Evolutionary conservation across 2,329 filamentous ascomycete species (phyloP), one percentile per base, ranked within the genome.

Genomic region (Neocucurbitaria cava): DNA sequence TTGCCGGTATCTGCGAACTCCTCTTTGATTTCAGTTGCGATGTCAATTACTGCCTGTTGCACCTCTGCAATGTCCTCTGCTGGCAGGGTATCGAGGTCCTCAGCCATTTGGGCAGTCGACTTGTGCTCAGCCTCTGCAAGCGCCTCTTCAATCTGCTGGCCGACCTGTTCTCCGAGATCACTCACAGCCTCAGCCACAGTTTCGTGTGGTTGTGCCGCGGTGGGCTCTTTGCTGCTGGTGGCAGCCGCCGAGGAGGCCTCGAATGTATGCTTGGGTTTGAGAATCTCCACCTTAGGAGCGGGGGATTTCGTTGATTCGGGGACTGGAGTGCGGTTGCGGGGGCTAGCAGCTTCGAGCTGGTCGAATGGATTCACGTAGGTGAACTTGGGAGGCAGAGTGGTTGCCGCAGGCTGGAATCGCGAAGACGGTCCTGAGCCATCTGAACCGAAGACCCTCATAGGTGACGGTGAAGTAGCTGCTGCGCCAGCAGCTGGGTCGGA

Each of bases 281-380:
- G 73, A 10, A 79, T 79, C 62, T 82, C 79, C 50, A 79, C 70
- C 65, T 78, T 79, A 31, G 68, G 65, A 18, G 67, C 61, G 18
- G 62, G 50, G 9, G 62, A 44, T 39, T 61, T 64, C 5, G 66
- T 49, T 30, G 53, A 53, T 9, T 69, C 69, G 33, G 66, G 61
- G 8, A 58, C 62, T 4, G 73, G 72, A 4, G 73, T 74, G 36
- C 71, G 68, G 59, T 85, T 86, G 47, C 84, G 83, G 33, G 87
- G 86, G 57, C 87, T 89, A 2, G 86, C 86, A 39, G 87, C 86
- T 52, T 86, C 84, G 57, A 91, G 78, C 66, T 89, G 83, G 53
- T 90, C 87, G 65, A 91, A 91, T 1, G 88, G 88, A 65, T 91
- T 91, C 65, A 87, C 82, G 74, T 90, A 90, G 24, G 83, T 89